These are phyloP conservation scores for Paspalum notatum DNA, from an alignment of 176 grass and related monocot genomes.

Conservation along the genomic window DNA sequence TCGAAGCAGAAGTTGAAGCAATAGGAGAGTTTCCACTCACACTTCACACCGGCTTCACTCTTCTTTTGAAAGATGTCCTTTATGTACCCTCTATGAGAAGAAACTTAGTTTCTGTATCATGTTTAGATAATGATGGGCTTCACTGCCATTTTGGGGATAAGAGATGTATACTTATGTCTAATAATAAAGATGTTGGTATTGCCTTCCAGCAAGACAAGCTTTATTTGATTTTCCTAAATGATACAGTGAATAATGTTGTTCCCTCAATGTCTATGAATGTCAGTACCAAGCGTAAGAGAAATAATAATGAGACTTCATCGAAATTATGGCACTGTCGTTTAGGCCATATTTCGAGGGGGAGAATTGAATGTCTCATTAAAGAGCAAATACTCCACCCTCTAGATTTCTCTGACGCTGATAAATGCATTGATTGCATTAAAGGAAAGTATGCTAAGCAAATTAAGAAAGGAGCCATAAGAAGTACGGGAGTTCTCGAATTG, in stretches of 20 bases:
- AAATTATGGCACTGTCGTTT: neutral
- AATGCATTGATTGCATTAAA: neutral
- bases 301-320: neutral
- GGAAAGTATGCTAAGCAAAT: neutral
- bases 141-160: too few relatives aligned
- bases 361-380: neutral
- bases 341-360: neutral
- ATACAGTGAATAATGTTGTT: neutral
- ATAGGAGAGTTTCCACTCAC: too few relatives aligned
- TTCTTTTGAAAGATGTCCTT: neutral
- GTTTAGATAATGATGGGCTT: neutral
- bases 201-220: too few relatives aligned
- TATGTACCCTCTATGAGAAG: neutral
- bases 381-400: neutral
- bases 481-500: neutral
- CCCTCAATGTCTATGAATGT: neutral
- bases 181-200: too few relatives aligned
- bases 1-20: too few relatives aligned
- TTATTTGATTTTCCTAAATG: neutral
- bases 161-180: too few relatives aligned
- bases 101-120: neutral
- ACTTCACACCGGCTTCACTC: too few relatives aligned
- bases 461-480: neutral
- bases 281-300: neutral
- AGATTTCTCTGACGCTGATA: neutral